Conservation (phyloP, 108 stramenopile genomes). For the Nannochloropsis salina region DNA sequence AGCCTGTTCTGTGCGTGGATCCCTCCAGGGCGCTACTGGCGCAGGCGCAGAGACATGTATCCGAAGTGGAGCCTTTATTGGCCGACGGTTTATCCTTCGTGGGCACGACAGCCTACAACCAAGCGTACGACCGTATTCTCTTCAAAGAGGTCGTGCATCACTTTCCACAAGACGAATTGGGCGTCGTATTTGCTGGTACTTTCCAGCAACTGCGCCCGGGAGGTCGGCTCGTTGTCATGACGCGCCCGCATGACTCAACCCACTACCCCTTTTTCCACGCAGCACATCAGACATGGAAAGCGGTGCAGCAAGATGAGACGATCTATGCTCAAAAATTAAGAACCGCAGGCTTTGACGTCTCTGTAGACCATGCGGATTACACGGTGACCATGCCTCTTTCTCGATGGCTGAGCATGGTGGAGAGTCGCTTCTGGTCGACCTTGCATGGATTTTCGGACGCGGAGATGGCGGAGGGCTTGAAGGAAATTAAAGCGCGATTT, state of each 20-base stretch:
- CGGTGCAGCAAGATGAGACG: background rate
- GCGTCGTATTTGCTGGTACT: background rate
- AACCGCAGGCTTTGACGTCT: background rate
- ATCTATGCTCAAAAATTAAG: background rate
- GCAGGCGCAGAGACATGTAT: background rate
- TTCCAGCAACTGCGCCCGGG: conserved; percentile 15
- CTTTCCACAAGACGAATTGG: background rate
- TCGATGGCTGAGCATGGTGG: conserved; percentile 12
- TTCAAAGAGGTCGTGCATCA: background rate
- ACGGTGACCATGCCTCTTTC: background rate
- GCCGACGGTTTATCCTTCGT: background rate
- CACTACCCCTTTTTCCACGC: conserved; percentile 6
- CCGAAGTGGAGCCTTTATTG: background rate
- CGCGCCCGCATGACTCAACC: background rate
- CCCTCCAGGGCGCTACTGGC: background rate
- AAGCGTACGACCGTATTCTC: background rate
- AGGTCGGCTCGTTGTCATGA: background rate
- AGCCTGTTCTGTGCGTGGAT: background rate
- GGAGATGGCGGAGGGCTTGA: background rate
- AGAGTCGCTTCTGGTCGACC: background rate
- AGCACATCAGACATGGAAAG: background rate
- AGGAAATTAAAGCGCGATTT: background rate
- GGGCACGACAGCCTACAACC: background rate
- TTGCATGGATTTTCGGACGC: conserved; percentile 5
- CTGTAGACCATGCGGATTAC: background rate